Evolutionary conservation across 148 eudicot genomes (phyloP), one percentile per base, ranked within the genome.

Genomic region (Oxyria digyna): DNA sequence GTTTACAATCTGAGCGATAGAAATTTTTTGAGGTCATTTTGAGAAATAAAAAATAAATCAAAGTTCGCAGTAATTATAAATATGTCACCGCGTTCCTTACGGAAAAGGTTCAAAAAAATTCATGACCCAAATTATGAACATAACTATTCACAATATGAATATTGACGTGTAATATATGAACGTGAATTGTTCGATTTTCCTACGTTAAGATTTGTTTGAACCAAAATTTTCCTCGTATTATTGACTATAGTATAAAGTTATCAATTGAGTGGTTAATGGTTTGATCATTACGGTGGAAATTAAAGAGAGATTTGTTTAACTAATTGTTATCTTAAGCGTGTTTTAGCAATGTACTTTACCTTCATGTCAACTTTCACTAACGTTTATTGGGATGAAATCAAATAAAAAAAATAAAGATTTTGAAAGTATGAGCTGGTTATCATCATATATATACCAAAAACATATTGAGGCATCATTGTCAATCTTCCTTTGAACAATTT

Each of bases 401-500:
- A 57, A 13, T 12, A 29, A 57, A 27, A 52, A 52, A 45, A 52
- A 9, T 3, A 52, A 9, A 27, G 35, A 8, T 29, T 31, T 59
- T 59, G 0, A 59, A 59, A 29, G 38, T 59, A 7, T 59, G 27
- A 59, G 65, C 21, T 59, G 65, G 27, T 20, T 21, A 59, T 59
- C 65, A 59, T 59, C 27, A 13, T 8, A 12, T 29, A 59, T 13
- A 8, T 59, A 59, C 27, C 4, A 31, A 59, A 29, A 10, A 14
- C 65, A 59, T 29, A 59, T 26, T 59, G 38, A 59, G 37, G 20
- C 38, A 31, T 59, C 65, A 59, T 31, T 59, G 8, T 59, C 65
- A 59, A 27, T 59, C 65, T 59, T 6, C 65, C n/a, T 59, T 59
- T 59, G 65, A 59, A 59, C 65, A 59, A 27, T 59, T 59, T 59